A percentile compares a stretch with the other conserved stretches of the same genome.
These are phyloP conservation scores for Xylariales sp. DNA, from an alignment of 2,329 filamentous ascomycete genomes.

Conservation along the genomic window DNA sequence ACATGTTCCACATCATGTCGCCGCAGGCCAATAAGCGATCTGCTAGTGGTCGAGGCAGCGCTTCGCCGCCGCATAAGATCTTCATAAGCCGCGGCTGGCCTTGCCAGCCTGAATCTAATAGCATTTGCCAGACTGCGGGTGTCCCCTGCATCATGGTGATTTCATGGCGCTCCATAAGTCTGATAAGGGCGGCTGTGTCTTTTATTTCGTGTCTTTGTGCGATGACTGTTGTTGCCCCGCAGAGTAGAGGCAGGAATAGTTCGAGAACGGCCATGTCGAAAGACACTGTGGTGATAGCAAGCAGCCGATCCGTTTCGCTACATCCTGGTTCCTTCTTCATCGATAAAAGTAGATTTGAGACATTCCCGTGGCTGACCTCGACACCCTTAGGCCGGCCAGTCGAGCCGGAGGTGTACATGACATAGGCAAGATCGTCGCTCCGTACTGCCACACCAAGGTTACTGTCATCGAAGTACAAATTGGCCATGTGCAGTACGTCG, in stretches of 20 bases:
- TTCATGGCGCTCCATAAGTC: slow-evolving; percentile 26
- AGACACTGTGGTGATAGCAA: slow-evolving; percentile 25
- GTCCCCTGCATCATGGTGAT: slow-evolving; percentile 32
- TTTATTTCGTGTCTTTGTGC: slow-evolving; percentile 22
- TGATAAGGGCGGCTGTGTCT: slow-evolving; percentile 26
- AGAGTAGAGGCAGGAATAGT: slow-evolving; percentile 26
- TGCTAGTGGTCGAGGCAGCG: slow-evolving; percentile 20
- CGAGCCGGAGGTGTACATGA: slow-evolving; percentile 28
- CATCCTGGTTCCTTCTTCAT: slow-evolving; percentile 23
- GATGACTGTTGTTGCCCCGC: slow-evolving; percentile 27
- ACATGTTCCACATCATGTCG: slow-evolving; percentile 23
- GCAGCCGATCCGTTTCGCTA: slow-evolving; percentile 17
- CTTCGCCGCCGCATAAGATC: slow-evolving; percentile 24
- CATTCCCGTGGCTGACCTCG: slow-evolving; percentile 20
- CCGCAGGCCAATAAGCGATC: slow-evolving; percentile 26
- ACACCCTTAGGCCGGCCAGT: slow-evolving; percentile 35
- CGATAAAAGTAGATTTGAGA: slow-evolving; percentile 18
- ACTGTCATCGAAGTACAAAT: slow-evolving; percentile 1
- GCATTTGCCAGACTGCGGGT: slow-evolving; percentile 31
- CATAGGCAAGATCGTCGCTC: slow-evolving; percentile 22
- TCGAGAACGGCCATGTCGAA: slow-evolving; percentile 31
- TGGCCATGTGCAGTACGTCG: slow-evolving; percentile 10
- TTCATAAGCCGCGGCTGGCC: slow-evolving; percentile 17
- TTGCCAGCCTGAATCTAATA: slow-evolving; percentile 18
- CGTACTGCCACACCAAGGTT: slow-evolving; percentile 10